Conservation (phyloP, 2,329 filamentous ascomycete genomes). For the Trichoderma sp. region DNA sequence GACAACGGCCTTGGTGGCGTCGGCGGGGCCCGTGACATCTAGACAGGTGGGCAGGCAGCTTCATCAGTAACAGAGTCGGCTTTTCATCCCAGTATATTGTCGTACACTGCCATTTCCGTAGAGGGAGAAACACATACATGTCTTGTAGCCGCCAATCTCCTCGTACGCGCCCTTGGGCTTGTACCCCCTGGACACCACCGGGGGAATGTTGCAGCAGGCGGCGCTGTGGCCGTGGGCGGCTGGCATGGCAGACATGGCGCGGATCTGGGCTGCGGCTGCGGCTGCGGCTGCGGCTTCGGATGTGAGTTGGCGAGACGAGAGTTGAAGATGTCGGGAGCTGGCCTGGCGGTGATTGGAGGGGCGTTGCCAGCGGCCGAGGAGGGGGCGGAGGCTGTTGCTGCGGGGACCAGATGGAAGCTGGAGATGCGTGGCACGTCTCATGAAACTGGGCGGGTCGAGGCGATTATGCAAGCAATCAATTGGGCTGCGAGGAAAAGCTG, state of each 20-base stretch:
- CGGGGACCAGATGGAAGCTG: slow-evolving; percentile 8
- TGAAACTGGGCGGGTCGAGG: not conserved
- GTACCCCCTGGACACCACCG: slow-evolving; percentile 59
- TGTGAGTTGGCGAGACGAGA: not conserved
- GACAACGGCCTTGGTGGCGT: slow-evolving; percentile 60
- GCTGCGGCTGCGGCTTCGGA: not conserved
- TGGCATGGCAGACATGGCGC: slow-evolving; percentile 52
- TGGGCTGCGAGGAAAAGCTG: not conserved
- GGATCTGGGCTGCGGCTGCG: not conserved
- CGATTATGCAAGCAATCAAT: not conserved
- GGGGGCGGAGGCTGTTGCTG: slow-evolving; percentile 8
- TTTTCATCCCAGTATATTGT: not conserved
- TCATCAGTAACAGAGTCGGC: not conserved
- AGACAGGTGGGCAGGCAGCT: not conserved
- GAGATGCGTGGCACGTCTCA: slow-evolving; percentile 10
- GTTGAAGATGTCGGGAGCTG: not conserved
- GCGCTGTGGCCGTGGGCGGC: slow-evolving; percentile 56
- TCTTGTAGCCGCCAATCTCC: slow-evolving; percentile 57
- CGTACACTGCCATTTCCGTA: not conserved
- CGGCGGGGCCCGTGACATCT: slow-evolving; percentile 52
- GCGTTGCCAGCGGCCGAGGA: not conserved
- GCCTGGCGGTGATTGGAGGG: not conserved
- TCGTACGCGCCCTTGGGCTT: slow-evolving; percentile 58
- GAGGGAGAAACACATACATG: slow-evolving; percentile 39
- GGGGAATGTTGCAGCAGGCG: slow-evolving; percentile 61